phyloP scores from a whole-genome alignment of 306 rosid species.

The Prunus campanulata region DNA sequence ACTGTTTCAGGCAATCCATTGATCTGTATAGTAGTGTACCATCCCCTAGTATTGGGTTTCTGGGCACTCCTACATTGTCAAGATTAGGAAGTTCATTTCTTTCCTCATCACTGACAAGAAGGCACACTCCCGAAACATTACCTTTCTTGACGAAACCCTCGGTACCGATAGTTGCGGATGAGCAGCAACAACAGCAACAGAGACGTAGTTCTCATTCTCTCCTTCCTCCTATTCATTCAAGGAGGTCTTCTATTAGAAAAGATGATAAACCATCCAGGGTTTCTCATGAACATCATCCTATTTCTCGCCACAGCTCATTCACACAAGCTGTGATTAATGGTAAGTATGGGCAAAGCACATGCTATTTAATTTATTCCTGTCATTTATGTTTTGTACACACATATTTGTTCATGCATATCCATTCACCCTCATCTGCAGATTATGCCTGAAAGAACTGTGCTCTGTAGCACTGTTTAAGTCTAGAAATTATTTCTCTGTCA shows the following conservation, averaged over 20 bases:
- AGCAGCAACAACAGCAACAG: constrained; percentile 35
- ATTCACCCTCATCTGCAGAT: not conserved
- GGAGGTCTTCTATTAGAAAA: constrained; percentile 48
- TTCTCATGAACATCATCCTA: constrained; percentile 61
- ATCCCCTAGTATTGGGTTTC: constrained; percentile 82
- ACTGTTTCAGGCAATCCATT: constrained; percentile 82
- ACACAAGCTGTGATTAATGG: constrained; percentile 88
- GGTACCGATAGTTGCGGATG: constrained; percentile 37
- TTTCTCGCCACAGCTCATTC: constrained; percentile 63
- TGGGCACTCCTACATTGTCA: constrained; percentile 73
- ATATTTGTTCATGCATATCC: not conserved
- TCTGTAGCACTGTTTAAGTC: not conserved
- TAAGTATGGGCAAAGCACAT: constrained; percentile 16
- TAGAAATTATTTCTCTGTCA: not conserved
- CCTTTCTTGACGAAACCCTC: constrained; percentile 58
- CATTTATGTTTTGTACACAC: not conserved
- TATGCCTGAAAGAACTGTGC: not conserved
- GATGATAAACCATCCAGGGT: constrained; percentile 50
- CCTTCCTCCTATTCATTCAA: constrained; percentile 57
- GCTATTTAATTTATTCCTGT: not conserved
- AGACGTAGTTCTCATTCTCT: constrained; percentile 62
- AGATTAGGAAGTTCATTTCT: constrained; percentile 91
- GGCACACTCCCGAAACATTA: constrained; percentile 85
- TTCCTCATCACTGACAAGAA: constrained; percentile 82
- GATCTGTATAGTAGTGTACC: constrained; percentile 91